Conservation (phyloP, 257 asterid genomes). For the Solanum raphanifolium region DNA sequence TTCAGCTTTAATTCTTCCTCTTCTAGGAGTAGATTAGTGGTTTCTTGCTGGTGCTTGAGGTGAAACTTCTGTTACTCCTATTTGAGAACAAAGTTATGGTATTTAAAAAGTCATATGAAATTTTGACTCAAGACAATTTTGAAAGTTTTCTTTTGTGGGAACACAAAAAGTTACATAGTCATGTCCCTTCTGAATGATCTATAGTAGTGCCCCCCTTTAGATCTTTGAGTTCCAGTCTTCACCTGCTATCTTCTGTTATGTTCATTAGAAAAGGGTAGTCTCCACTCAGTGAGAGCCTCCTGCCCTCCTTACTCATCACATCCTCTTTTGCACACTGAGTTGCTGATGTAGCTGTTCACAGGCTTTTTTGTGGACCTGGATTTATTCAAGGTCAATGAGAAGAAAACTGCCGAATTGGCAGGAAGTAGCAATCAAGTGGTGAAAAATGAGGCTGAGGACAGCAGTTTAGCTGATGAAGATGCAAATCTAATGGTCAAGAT, state of each 20-base stretch:
- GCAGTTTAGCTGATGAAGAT: constrained; percentile 88
- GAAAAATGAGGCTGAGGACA: constrained; percentile 19
- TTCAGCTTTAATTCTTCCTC: background rate
- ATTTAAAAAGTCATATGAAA: background rate
- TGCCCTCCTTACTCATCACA: background rate
- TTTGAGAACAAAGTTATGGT: background rate
- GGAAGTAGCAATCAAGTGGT: constrained; percentile 16
- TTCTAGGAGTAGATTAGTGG: background rate
- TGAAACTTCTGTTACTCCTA: background rate
- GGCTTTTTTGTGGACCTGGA: constrained; percentile 91
- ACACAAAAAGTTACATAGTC: background rate
- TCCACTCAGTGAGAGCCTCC: background rate
- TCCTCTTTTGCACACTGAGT: background rate
- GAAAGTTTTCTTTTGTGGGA: background rate
- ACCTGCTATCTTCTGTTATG: background rate
- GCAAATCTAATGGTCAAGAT: constrained; percentile 97
- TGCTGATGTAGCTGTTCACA: constrained; percentile 25
- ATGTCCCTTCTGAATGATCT: background rate
- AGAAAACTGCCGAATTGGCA: constrained; percentile 33
- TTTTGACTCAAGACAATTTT: background rate
- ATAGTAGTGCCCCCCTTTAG: background rate
- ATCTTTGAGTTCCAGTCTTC: background rate
- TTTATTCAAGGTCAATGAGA: constrained; percentile 60
- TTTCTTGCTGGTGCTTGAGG: background rate
- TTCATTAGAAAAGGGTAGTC: background rate